phyloP scores from a whole-genome alignment of 2,329 filamentous ascomycete genomes.

The Fusarium nurragi region DNA sequence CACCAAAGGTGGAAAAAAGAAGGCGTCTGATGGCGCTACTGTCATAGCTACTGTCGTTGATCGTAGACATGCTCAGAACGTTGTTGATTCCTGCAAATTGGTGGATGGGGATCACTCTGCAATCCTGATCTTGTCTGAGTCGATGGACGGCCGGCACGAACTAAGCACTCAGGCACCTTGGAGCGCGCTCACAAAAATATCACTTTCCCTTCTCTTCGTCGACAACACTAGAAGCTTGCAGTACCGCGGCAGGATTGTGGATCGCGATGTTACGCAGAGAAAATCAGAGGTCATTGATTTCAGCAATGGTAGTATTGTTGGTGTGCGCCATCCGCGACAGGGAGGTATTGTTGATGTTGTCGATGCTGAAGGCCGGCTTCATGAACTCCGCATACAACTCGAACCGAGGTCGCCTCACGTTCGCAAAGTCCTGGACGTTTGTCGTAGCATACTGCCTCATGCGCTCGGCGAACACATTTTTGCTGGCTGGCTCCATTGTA shows the following conservation, averaged over 20 bases:
- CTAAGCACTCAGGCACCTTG: slow-evolving; percentile 80
- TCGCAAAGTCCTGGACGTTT: slow-evolving; percentile 66
- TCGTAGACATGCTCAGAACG: slow-evolving; percentile 69
- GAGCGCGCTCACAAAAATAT: slow-evolving; percentile 74
- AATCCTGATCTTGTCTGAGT: slow-evolving; percentile 75
- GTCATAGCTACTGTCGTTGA: slow-evolving; percentile 55
- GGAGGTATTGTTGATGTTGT: slow-evolving; percentile 72
- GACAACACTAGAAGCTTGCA: slow-evolving; percentile 69
- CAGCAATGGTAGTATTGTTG: slow-evolving; percentile 58
- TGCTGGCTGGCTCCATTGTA: slow-evolving; percentile 77
- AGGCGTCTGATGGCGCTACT: slow-evolving; percentile 26
- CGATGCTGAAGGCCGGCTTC: slow-evolving; percentile 68
- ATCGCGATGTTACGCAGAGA: slow-evolving; percentile 61
- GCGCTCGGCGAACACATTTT: slow-evolving; percentile 69
- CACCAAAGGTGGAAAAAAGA: slow-evolving; percentile 37
- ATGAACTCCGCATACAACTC: slow-evolving; percentile 74
- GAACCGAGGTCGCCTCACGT: slow-evolving; percentile 72
- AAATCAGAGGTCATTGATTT: slow-evolving; percentile 59
- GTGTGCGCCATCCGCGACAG: slow-evolving; percentile 66
- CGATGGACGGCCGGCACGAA: slow-evolving; percentile 69
- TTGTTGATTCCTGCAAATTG: slow-evolving; percentile 78
- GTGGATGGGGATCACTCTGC: slow-evolving; percentile 73
- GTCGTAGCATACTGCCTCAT: slow-evolving; percentile 70
- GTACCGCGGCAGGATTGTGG: slow-evolving; percentile 61
- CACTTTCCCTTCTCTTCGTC: slow-evolving; percentile 67